Base-by-base conservation (phyloP, 2,329 filamentous ascomycete species). In the Madurella fahalii region DNA sequence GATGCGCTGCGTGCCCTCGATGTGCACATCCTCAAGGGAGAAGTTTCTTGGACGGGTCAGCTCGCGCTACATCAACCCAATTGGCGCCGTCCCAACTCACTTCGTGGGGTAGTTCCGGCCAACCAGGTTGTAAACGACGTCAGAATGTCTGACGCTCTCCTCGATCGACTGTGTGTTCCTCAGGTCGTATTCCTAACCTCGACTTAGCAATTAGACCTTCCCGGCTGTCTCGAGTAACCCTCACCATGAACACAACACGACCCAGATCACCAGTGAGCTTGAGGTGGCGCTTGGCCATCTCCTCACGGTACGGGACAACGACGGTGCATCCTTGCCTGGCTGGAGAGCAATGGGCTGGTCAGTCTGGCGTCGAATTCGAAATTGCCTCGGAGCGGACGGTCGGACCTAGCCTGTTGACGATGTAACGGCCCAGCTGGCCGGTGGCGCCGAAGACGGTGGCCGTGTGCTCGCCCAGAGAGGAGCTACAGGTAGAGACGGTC, bases 401-500 rank as follows among this genome's bases (percentile, higher is more conserved):
- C 73, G 61, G 71, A 81, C 91, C 91, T 69, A 99, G 81, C 72
- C 90, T 84, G 77, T 96, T 96, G 69, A 99, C 94, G 69, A 99
- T 95, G 73, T 99, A 99, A 70, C 94, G 86, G 69, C 94, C 94
- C 53, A 99, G 78, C 72, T 95, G 93, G 61, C 94, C 94, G 58
- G 92, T 96, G 68, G 94, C 94, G 74, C 94, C 94, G 75, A 99
- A 99, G 67, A 99, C 93, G 56, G 94, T 99, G 58, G 89, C 93
- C 60, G 92, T 96, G 76, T 97, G 91, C 63, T 93, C 62, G 34
- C 62, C 62, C 42, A 64, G 61, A n/a, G 61, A 63, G 37, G 62
- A 64, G 43, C 61, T 64, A 51, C 15, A 46, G 40, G 41, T 12
- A 13, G 7, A 18, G 40, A 40, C 25, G 13, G 47, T 61, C 53